phyloP scores from a whole-genome alignment of 2,329 filamentous ascomycete genomes.

The Botryotinia calthae region DNA sequence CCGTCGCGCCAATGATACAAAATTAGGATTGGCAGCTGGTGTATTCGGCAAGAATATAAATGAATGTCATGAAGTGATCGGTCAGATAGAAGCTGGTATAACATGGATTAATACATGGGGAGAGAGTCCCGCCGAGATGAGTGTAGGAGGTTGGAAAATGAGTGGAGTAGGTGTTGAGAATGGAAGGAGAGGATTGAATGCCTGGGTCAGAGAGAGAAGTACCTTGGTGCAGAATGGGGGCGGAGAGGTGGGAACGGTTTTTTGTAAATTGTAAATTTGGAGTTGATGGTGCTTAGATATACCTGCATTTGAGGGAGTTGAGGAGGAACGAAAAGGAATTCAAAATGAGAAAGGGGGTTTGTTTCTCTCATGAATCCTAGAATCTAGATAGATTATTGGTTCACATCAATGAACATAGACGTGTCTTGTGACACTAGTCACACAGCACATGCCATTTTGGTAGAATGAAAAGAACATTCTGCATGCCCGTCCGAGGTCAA shows the following conservation, averaged over 20 bases:
- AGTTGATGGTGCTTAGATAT: background rate
- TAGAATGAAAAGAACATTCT: background rate
- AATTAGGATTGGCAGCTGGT: constrained; percentile 77
- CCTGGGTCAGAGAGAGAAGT: constrained; percentile 85
- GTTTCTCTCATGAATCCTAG: background rate
- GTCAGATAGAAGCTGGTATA: constrained; percentile 75
- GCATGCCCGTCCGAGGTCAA: background rate
- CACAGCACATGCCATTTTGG: background rate
- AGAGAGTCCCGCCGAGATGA: constrained; percentile 89
- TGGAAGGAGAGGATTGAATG: constrained; percentile 72
- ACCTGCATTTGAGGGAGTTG: background rate
- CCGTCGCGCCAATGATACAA: constrained; percentile 70
- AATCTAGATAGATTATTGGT: background rate
- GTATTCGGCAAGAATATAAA: constrained; percentile 78
- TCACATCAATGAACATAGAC: background rate
- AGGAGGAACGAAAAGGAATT: background rate
- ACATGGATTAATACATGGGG: constrained; percentile 95
- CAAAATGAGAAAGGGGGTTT: background rate
- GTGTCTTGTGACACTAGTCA: constrained; percentile 1
- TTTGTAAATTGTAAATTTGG: constrained; percentile 53
- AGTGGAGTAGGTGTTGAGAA: constrained; percentile 88
- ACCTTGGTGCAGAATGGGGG: constrained; percentile 73
- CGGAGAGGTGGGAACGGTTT: constrained; percentile 67
- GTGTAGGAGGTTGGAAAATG: constrained; percentile 88
- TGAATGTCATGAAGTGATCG: constrained; percentile 67